Evolutionary conservation across 2,329 filamentous ascomycete genomes (phyloP).

Genomic region (Davidsoniella eucalypti): DNA sequence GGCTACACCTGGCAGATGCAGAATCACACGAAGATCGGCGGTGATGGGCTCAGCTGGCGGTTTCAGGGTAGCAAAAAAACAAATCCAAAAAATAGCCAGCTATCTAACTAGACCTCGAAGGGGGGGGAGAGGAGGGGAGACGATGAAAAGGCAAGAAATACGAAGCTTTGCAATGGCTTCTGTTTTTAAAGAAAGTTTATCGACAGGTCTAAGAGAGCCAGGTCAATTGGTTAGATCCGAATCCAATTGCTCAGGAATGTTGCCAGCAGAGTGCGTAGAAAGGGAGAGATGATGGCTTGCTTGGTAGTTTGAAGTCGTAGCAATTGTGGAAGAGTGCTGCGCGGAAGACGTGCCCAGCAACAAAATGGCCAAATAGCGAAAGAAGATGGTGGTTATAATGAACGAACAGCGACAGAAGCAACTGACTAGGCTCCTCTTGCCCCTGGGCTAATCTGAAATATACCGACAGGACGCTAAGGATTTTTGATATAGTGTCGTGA

Average conservation of each 20-base stretch:
- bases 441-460: conserved; percentile 11
- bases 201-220: neutral
- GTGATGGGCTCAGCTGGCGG: no score
- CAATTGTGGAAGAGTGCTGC: neutral
- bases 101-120: neutral
- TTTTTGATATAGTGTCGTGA: conserved; percentile 1
- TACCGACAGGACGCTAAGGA: neutral
- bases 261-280: neutral
- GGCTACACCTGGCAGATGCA: no score
- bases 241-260: neutral
- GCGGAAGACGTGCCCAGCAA: neutral
- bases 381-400: neutral
- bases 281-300: neutral
- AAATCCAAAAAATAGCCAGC: neutral
- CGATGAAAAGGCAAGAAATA: neutral
- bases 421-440: neutral
- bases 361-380: conserved; percentile 1
- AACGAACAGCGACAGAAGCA: neutral
- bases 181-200: no score
- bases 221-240: neutral
- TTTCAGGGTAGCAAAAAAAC: no score
- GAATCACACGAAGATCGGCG: no score
- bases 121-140: neutral
- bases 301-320: neutral
- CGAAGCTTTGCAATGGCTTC: neutral